phyloP scores from a whole-genome alignment of 768 basidiomycete species.

The Artomyces pyxidatus region DNA sequence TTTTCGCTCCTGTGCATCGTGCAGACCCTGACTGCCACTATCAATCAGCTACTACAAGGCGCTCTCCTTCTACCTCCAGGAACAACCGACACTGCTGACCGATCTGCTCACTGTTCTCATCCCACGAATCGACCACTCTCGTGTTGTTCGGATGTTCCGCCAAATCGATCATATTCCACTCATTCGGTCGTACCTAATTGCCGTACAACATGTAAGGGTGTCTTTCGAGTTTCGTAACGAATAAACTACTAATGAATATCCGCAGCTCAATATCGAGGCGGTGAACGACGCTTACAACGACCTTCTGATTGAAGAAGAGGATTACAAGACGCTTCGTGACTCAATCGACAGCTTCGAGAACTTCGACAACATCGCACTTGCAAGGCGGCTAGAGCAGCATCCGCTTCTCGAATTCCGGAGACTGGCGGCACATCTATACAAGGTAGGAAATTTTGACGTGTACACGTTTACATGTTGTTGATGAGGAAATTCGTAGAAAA shows the following conservation, averaged over 20 bases:
- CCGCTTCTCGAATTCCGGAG: slow-evolving; percentile 92
- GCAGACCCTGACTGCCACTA: slow-evolving; percentile 2
- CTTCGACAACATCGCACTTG: slow-evolving; percentile 87
- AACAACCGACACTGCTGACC: slow-evolving; percentile 88
- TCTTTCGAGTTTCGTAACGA: neutral
- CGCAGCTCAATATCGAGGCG: slow-evolving; percentile 86
- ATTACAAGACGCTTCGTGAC: slow-evolving; percentile 95
- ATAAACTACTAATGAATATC: slow-evolving; percentile 1
- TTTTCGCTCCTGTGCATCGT: neutral
- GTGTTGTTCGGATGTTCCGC: slow-evolving; percentile 93
- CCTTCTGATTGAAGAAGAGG: slow-evolving; percentile 97
- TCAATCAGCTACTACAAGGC: slow-evolving; percentile 82
- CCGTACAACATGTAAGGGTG: slow-evolving; percentile 77
- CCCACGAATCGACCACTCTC: slow-evolving; percentile 88
- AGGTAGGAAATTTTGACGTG: slow-evolving; percentile 38
- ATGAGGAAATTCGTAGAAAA: no score
- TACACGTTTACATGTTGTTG: neutral
- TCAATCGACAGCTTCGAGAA: slow-evolving; percentile 98
- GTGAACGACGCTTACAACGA: slow-evolving; percentile 99
- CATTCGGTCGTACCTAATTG: slow-evolving; percentile 92
- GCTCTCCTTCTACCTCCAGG: slow-evolving; percentile 87
- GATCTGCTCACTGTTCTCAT: slow-evolving; percentile 91
- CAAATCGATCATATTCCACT: slow-evolving; percentile 94
- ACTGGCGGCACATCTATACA: slow-evolving; percentile 92
- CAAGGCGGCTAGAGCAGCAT: slow-evolving; percentile 80